Conservation (phyloP, 1,139 yeast genomes). For the Yamadazyma songkhlaensis region DNA sequence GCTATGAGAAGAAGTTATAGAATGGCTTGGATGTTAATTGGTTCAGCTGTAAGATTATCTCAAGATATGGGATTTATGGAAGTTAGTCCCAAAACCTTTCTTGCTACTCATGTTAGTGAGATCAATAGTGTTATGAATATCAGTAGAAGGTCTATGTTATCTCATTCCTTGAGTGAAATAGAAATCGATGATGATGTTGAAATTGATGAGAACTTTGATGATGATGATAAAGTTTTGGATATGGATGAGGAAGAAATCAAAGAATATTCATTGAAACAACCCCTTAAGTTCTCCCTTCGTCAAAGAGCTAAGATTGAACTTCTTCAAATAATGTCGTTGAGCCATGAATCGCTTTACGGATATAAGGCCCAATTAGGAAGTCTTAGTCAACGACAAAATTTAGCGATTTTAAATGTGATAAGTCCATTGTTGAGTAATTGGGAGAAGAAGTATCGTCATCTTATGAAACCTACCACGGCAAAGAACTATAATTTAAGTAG, state of each 20-base stretch:
- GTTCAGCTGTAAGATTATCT: slow-evolving; percentile 81
- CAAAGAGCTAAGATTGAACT: slow-evolving; percentile 81
- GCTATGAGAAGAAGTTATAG: slow-evolving; percentile 86
- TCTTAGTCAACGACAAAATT: slow-evolving; percentile 59
- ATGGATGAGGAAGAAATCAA: slow-evolving; percentile 40
- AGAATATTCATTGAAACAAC: slow-evolving; percentile 23
- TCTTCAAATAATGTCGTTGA: slow-evolving; percentile 74
- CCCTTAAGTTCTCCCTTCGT: slow-evolving; percentile 48
- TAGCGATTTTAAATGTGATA: slow-evolving; percentile 68
- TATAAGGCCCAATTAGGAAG: slow-evolving; percentile 55
- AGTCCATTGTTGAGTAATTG: slow-evolving; percentile 78
- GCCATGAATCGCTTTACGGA: slow-evolving; percentile 80
- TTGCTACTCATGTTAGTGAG: slow-evolving; percentile 85
- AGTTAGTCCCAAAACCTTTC: slow-evolving; percentile 65
- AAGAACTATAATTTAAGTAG: slow-evolving; percentile 23
- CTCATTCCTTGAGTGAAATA: slow-evolving; percentile 63
- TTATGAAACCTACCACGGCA: slow-evolving; percentile 48
- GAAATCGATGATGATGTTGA: slow-evolving; percentile 50
- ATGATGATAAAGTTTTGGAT: slow-evolving; percentile 29
- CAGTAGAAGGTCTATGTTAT: slow-evolving; percentile 65
- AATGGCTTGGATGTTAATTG: slow-evolving; percentile 93
- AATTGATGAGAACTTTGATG: slow-evolving; percentile 24
- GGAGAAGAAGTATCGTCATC: slow-evolving; percentile 60
- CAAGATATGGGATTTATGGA: slow-evolving; percentile 85
- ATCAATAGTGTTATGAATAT: slow-evolving; percentile 71